Evolutionary conservation across 2,329 filamentous ascomycete genomes (phyloP), one percentile per base, ranked within the genome.

Genomic region (Ophiocordyceps camponoti-saundersi): DNA sequence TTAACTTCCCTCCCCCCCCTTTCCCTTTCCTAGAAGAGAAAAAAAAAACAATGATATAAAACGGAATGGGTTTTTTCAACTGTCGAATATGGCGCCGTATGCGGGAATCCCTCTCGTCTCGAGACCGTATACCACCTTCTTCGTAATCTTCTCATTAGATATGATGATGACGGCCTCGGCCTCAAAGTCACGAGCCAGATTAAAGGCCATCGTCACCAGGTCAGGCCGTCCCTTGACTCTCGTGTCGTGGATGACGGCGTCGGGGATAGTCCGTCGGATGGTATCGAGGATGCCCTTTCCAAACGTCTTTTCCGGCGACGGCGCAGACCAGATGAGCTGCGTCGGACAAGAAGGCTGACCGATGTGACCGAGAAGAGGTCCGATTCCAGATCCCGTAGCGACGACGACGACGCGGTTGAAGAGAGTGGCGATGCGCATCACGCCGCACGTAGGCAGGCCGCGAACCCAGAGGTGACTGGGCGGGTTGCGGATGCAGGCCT

Each of bases 81-180:
- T 67, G 50, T 88, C 84, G 65, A 80, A 88, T 54, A 88, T 84
- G 10, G 83, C 80, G 7, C 83, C 84, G 62, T 74, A 87, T 10
- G 81, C 80, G 2, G 76, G 70, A 8, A 86, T 61, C 0, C 81
- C 80, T 47, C 79, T 68, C 36, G 68, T 70, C 62, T 86, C 80
- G 45, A 88, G 63, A 10, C 73, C 79, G 57, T 79, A 82, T 0
- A 87, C 81, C 1, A 87, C 69, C 63, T 75, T 76, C 55, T 71
- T 71, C 18, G 82, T 86, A 32, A 85, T 71, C 48, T 63, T 71
- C 48, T 79, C 75, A 58, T 87, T 88, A 47, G 78, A 79, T 55
- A 88, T 80, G 49, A 86, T 72, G 56, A 85, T 79, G 36, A 86
- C 80, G 2, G 81, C 83, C 66, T 87, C 82, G 2, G 80, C 64